Conservation (phyloP, 495 filamentous ascomycete genomes). For the Penicillium riverlandense region DNA sequence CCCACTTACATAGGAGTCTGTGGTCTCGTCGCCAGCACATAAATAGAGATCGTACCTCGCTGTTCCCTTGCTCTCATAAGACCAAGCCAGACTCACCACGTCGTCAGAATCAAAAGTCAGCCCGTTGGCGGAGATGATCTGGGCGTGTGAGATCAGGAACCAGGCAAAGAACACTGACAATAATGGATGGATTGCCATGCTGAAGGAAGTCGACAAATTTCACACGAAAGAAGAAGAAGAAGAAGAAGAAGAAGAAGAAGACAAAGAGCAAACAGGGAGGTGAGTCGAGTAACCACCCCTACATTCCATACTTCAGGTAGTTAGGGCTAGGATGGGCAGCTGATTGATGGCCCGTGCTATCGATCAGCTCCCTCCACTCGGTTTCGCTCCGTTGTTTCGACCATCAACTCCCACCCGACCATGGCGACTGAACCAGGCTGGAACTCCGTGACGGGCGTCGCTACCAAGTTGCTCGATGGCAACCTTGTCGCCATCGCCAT, state of each 20-base stretch:
- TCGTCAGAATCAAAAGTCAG: slow-evolving; percentile 43
- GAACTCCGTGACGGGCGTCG: slow-evolving; percentile 28
- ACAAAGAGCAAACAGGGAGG: neutral
- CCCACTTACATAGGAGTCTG: slow-evolving; percentile 30
- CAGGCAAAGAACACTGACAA: slow-evolving; percentile 35
- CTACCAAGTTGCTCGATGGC: slow-evolving; percentile 36
- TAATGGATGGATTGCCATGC: slow-evolving; percentile 26
- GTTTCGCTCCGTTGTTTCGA: neutral
- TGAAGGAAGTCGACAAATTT: slow-evolving; percentile 3
- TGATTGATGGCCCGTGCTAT: slow-evolving; percentile 15
- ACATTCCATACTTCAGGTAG: slow-evolving; percentile 4
- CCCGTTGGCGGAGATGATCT: slow-evolving; percentile 44
- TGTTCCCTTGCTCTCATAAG: slow-evolving; percentile 30
- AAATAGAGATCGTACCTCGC: slow-evolving; percentile 54
- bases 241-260: slow-evolving; percentile 3
- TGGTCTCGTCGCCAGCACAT: slow-evolving; percentile 55
- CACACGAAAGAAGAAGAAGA: neutral
- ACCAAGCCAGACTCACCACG: slow-evolving; percentile 33
- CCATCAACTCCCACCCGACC: slow-evolving; percentile 5
- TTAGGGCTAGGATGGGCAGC: neutral
- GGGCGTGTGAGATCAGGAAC: slow-evolving; percentile 37
- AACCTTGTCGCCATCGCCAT: slow-evolving; percentile 48
- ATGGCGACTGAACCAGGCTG: slow-evolving; percentile 28
- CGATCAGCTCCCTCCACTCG: neutral
- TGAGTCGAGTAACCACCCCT: slow-evolving; percentile 3